phyloP scores from a whole-genome alignment of 2,329 filamentous ascomycete species.

The Metarhizium humberi region DNA sequence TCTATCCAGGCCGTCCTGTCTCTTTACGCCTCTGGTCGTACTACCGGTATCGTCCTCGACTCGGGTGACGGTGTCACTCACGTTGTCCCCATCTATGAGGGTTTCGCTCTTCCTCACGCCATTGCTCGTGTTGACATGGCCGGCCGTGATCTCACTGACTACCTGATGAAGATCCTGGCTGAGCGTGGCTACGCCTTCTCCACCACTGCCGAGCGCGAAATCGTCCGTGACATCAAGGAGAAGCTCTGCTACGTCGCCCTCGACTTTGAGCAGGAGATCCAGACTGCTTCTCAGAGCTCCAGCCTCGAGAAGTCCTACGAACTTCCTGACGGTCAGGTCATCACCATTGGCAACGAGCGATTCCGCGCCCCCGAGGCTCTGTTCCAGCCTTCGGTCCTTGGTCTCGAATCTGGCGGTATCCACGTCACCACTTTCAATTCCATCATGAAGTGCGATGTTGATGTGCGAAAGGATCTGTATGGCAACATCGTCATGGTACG shows the following conservation, averaged over 20 bases:
- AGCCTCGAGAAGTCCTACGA: constrained; percentile 99
- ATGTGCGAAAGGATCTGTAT: constrained; percentile 99
- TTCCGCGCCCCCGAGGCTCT: constrained; percentile 99
- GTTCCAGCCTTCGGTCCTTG: constrained; percentile 97
- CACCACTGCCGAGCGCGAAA: constrained; percentile 99
- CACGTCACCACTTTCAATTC: constrained; percentile 99
- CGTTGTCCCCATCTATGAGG: constrained; percentile 99
- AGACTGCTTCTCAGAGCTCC: constrained; percentile 98
- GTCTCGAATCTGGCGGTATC: constrained; percentile 97
- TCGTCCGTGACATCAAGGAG: constrained; percentile 99
- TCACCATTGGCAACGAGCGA: constrained; percentile 99
- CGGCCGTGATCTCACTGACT: constrained; percentile 98
- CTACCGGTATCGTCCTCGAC: constrained; percentile 99
- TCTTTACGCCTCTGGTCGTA: constrained; percentile 99
- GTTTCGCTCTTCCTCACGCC: constrained; percentile 99
- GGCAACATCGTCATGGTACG: constrained; percentile 99
- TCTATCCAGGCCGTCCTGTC: constrained; percentile 99
- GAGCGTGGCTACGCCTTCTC: constrained; percentile 99
- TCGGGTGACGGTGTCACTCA: constrained; percentile 99
- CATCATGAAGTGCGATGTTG: constrained; percentile 99
- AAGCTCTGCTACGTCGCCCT: constrained; percentile 99
- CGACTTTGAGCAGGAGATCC: constrained; percentile 99
- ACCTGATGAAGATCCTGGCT: constrained; percentile 99
- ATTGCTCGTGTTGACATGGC: constrained; percentile 99
- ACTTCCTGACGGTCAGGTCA: constrained; percentile 98